phyloP scores from a whole-genome alignment of 2,329 filamentous ascomycete genomes.

The Fusarium nurragi region DNA sequence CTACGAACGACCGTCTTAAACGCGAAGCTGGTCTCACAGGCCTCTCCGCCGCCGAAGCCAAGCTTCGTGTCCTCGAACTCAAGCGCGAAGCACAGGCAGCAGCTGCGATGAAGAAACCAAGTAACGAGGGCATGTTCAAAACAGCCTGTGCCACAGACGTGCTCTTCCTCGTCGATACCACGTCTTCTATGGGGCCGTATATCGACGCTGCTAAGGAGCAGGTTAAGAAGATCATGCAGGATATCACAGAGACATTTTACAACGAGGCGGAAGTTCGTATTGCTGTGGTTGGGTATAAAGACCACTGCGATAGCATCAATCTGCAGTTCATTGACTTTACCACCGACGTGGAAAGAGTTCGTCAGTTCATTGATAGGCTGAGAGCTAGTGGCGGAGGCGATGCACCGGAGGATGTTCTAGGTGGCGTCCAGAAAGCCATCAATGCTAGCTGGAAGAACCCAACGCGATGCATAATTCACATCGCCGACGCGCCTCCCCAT shows the following conservation, averaged over 20 bases:
- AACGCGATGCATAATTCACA: constrained; percentile 43
- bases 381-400: constrained; percentile 44
- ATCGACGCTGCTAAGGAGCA: constrained; percentile 50
- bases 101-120: constrained; percentile 4
- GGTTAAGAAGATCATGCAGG: constrained; percentile 47
- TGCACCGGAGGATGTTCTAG: constrained; percentile 50
- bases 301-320: constrained; percentile 41
- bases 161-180: constrained; percentile 52
- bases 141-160: constrained; percentile 49
- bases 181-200: constrained; percentile 46
- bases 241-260: constrained; percentile 47
- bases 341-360: neutral
- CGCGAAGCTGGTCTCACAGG: constrained; percentile 10
- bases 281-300: constrained; percentile 51
- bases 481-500: constrained; percentile 24
- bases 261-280: constrained; percentile 49
- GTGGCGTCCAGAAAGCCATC: constrained; percentile 47
- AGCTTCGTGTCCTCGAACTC: constrained; percentile 17
- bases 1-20: too few species aligned
- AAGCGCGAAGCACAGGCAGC: constrained; percentile 20
- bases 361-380: constrained; percentile 4
- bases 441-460: constrained; percentile 47
- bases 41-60: constrained; percentile 14
- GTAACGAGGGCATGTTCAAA: constrained; percentile 46
- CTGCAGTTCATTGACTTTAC: constrained; percentile 25